Evolutionary conservation across 371 early-diverging fungal species (phyloP).

Genomic region (Syncephalastrum monosporum): DNA sequence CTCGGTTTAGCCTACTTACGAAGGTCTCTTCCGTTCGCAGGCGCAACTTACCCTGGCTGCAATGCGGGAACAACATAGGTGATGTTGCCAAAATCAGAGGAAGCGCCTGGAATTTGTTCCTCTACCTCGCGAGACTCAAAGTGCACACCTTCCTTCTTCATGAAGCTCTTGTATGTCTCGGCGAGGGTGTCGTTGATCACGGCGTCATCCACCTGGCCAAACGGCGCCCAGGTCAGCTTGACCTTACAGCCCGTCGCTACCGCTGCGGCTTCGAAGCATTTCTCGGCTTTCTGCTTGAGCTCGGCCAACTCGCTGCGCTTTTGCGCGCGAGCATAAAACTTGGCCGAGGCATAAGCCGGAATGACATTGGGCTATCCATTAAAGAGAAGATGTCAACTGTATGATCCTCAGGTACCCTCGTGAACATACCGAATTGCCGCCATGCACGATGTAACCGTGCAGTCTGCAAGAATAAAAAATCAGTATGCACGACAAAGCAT

Average conservation of each 20-base stretch:
- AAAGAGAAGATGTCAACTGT: background rate
- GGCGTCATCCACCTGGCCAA: slow-evolving; percentile 38
- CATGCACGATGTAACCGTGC: slow-evolving; percentile 76
- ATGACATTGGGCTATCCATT: slow-evolving; percentile 32
- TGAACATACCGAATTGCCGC: slow-evolving; percentile 61
- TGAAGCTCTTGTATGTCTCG: slow-evolving; percentile 53
- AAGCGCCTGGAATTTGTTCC: slow-evolving; percentile 40
- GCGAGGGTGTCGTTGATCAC: slow-evolving; percentile 61
- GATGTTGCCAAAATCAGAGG: slow-evolving; percentile 80
- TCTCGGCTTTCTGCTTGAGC: slow-evolving; percentile 46
- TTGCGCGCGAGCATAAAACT: slow-evolving; percentile 57
- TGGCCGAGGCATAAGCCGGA: slow-evolving; percentile 49
- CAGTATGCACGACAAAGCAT: background rate
- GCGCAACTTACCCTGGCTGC: slow-evolving; percentile 26
- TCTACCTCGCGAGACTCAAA: slow-evolving; percentile 41
- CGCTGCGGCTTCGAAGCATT: slow-evolving; percentile 68
- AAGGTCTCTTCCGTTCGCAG: background rate
- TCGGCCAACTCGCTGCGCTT: slow-evolving; percentile 39
- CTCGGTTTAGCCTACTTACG: background rate
- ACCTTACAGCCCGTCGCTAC: slow-evolving; percentile 69
- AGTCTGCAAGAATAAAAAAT: slow-evolving; percentile 32
- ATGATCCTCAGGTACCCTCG: background rate
- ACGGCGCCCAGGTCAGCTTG: slow-evolving; percentile 50
- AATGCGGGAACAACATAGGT: slow-evolving; percentile 38
- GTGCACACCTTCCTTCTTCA: slow-evolving; percentile 46